phyloP scores from a whole-genome alignment of 2,329 filamentous ascomycete species.

The Didymella pinodella region DNA sequence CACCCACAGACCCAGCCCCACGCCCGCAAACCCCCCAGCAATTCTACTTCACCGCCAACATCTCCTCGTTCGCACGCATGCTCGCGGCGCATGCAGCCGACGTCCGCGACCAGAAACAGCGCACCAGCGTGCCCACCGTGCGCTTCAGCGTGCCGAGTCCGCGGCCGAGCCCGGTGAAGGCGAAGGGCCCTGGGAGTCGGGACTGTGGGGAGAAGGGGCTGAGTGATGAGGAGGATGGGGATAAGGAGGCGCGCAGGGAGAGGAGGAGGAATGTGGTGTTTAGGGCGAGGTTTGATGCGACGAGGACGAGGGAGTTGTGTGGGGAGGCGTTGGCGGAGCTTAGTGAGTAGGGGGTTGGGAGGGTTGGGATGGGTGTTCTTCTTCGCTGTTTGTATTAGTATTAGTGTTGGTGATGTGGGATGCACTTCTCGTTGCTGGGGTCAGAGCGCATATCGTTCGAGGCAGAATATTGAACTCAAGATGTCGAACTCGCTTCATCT shows the following conservation, averaged over 20 bases:
- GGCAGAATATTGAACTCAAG: background rate
- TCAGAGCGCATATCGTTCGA: background rate
- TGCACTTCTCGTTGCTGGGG: background rate
- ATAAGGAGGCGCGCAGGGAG: slow-evolving; percentile 25
- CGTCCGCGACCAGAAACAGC: slow-evolving; percentile 36
- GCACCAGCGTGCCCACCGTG: slow-evolving; percentile 17
- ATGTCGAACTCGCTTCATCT: slow-evolving; percentile 8
- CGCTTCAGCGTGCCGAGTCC: slow-evolving; percentile 29
- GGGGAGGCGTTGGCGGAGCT: slow-evolving; percentile 40
- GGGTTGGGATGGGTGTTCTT: background rate
- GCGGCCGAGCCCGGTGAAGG: slow-evolving; percentile 26
- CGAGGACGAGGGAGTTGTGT: slow-evolving; percentile 37
- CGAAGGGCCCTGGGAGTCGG: background rate
- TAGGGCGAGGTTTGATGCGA: slow-evolving; percentile 43
- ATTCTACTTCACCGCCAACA: slow-evolving; percentile 36
- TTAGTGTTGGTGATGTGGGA: background rate
- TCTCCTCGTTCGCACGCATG: slow-evolving; percentile 40
- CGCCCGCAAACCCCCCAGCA: slow-evolving; percentile 23
- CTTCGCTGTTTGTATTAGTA: slow-evolving; percentile 13
- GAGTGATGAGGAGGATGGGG: slow-evolving; percentile 1
- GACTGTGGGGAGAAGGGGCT: background rate
- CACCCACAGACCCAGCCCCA: slow-evolving; percentile 4
- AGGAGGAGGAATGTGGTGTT: slow-evolving; percentile 29
- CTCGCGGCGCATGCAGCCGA: slow-evolving; percentile 38
- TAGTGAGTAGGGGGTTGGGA: background rate